Evolutionary conservation across 768 basidiomycete genomes (phyloP).

Genomic region (Dentipellis fragilis): DNA sequence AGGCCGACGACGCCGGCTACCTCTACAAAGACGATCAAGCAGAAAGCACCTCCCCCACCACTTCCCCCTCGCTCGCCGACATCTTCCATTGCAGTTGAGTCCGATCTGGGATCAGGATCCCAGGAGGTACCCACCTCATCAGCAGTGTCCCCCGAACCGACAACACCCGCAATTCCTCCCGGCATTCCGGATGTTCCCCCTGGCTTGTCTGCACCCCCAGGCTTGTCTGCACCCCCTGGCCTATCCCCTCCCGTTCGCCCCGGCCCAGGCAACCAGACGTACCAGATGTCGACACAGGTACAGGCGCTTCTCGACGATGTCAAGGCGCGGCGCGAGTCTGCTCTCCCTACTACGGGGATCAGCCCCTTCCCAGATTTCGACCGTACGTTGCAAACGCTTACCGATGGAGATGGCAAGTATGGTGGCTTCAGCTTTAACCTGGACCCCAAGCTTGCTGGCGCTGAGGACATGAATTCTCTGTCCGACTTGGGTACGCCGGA

Average conservation of each 20-base stretch:
- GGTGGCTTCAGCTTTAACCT: slow-evolving; percentile 81
- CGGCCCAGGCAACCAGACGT: slow-evolving; percentile 34
- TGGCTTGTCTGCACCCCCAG: slow-evolving; percentile 55
- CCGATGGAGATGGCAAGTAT: slow-evolving; percentile 47
- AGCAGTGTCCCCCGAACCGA: slow-evolving; percentile 26
- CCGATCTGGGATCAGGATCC: slow-evolving; percentile 16
- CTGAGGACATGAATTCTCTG: slow-evolving; percentile 32
- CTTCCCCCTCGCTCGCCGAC: slow-evolving; percentile 16
- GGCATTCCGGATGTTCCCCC: slow-evolving; percentile 45
- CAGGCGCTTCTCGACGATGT: slow-evolving; percentile 80
- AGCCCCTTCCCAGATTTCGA: slow-evolving; percentile 88
- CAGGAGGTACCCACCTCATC: slow-evolving; percentile 12
- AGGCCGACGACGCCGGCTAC: background rate
- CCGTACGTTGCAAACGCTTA: slow-evolving; percentile 66
- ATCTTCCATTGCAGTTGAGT: slow-evolving; percentile 17
- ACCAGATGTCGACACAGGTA: slow-evolving; percentile 83
- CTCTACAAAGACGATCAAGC: slow-evolving; percentile 1
- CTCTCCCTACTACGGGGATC: slow-evolving; percentile 27
- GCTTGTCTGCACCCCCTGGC: slow-evolving; percentile 49
- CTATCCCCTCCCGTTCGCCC: slow-evolving; percentile 34
- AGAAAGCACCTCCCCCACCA: slow-evolving; percentile 8
- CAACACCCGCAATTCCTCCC: slow-evolving; percentile 38
- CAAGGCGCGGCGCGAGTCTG: slow-evolving; percentile 59
- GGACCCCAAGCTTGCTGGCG: slow-evolving; percentile 61
- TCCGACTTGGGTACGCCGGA: slow-evolving; percentile 28